phyloP scores from a whole-genome alignment of 306 rosid species.

The Benincasa hispida region DNA sequence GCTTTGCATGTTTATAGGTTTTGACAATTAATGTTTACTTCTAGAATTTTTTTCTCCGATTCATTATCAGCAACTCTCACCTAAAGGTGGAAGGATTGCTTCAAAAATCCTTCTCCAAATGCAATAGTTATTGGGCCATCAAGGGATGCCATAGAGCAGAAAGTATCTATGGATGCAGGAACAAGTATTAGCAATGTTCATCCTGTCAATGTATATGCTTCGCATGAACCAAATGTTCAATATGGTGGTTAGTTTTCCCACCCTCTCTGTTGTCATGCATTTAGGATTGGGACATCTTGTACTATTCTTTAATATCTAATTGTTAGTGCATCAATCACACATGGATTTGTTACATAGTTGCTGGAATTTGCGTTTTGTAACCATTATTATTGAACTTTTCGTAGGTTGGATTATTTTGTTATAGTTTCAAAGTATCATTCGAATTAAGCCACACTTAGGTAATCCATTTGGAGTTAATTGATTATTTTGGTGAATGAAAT shows the following conservation, averaged over 20 bases:
- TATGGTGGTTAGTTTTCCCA: slow-evolving; percentile 27
- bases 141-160: slow-evolving; percentile 18
- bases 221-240: slow-evolving; percentile 21
- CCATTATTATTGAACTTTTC: no score
- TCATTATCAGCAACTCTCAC: slow-evolving; percentile 30
- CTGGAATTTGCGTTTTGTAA: no score
- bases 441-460: no score
- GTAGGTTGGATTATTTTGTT: no score
- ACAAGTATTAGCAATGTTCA: slow-evolving; percentile 17
- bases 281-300: background rate
- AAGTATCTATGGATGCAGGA: slow-evolving; percentile 18
- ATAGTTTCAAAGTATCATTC: no score
- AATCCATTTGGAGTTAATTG: no score
- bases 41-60: slow-evolving; percentile 13
- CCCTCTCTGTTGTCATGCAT: background rate
- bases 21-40: background rate
- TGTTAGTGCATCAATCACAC: no score
- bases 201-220: slow-evolving; percentile 15
- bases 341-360: no score
- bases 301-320: no score
- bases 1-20: background rate
- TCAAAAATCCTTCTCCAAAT: slow-evolving; percentile 27
- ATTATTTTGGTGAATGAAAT: no score
- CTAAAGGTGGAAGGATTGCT: slow-evolving; percentile 38
- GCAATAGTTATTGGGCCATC: slow-evolving; percentile 22